A percentile compares a stretch with the other conserved stretches of the same genome.
Conservation (phyloP, 2,329 filamentous ascomycete genomes). For the Orbilia oligospora region DNA sequence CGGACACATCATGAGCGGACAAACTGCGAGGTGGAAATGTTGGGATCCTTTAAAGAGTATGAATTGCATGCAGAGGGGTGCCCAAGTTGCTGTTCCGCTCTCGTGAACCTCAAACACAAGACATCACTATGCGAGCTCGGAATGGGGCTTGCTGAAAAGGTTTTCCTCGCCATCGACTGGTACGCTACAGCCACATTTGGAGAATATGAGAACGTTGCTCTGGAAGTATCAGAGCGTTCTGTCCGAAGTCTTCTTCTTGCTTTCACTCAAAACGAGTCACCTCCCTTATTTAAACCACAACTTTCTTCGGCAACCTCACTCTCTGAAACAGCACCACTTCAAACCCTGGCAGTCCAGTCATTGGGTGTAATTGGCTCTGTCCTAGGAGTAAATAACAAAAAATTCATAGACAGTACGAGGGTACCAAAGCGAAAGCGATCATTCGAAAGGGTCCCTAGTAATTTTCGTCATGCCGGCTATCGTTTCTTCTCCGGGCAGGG, state of each 20-base stretch:
- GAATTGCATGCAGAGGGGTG: slow-evolving; percentile 36
- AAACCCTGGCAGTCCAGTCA: slow-evolving; percentile 41
- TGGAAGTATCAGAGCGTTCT: slow-evolving; percentile 40
- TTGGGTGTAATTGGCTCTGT: slow-evolving; percentile 49
- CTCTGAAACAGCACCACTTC: slow-evolving; percentile 32
- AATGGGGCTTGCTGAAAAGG: slow-evolving; percentile 46
- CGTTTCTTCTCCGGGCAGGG: slow-evolving; percentile 1
- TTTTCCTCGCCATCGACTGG: slow-evolving; percentile 55
- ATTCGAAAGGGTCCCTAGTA: background rate
- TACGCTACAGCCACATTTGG: slow-evolving; percentile 57
- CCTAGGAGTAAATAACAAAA: slow-evolving; percentile 28
- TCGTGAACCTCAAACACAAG: slow-evolving; percentile 27
- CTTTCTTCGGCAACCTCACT: background rate
- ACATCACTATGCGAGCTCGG: slow-evolving; percentile 37
- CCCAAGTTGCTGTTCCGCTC: slow-evolving; percentile 30
- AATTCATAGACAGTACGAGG: background rate
- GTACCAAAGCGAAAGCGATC: slow-evolving; percentile 31
- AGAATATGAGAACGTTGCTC: slow-evolving; percentile 39
- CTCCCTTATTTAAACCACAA: slow-evolving; percentile 4
- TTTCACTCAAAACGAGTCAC: slow-evolving; percentile 31
- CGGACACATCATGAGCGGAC: slow-evolving; percentile 57
- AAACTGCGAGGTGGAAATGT: slow-evolving; percentile 52
- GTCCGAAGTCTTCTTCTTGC: slow-evolving; percentile 42
- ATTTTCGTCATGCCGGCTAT: background rate
- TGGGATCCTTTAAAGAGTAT: slow-evolving; percentile 43